Evolutionary conservation across 169 alveolate genomes (phyloP).

Genomic region (Babesia bovis): DNA sequence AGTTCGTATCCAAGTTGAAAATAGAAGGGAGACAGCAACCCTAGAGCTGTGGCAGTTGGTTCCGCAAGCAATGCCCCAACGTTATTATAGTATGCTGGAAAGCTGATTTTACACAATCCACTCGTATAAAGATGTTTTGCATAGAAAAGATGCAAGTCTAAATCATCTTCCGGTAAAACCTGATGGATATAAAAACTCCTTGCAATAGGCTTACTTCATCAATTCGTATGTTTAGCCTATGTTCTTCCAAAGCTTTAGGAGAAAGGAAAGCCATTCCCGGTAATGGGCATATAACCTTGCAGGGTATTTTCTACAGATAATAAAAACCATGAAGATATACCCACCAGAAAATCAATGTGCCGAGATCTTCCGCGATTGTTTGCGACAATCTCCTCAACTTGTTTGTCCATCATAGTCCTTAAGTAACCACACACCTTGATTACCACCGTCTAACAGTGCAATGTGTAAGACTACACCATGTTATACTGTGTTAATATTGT

Average conservation of each 20-base stretch:
- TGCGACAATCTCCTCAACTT: conserved; percentile 42
- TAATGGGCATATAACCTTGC: conserved; percentile 64
- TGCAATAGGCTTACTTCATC: conserved; percentile 66
- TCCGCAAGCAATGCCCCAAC: conserved; percentile 79
- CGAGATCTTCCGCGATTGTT: conserved; percentile 19
- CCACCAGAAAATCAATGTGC: conserved; percentile 51
- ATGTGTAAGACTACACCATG: not conserved
- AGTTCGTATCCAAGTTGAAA: conserved; percentile 76
- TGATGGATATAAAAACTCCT: not conserved
- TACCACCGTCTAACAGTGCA: not conserved
- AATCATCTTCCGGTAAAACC: conserved; percentile 55
- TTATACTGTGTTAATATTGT: no score
- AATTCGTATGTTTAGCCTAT: conserved; percentile 56
- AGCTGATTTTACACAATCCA: conserved; percentile 74
- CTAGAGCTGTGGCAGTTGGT: conserved; percentile 77
- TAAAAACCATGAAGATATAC: not conserved
- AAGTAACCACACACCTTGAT: not conserved
- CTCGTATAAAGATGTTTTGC: conserved; percentile 66
- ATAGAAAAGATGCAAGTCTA: conserved; percentile 46
- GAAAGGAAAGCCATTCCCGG: conserved; percentile 76
- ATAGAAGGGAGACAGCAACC: conserved; percentile 69
- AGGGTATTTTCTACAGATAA: conserved; percentile 73
- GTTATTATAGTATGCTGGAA: conserved; percentile 69
- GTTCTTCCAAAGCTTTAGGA: conserved; percentile 74
- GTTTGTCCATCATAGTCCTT: conserved; percentile 31